Evolutionary conservation across 176 grass and related monocot species (phyloP), one percentile per base, ranked within the genome.

Genomic region (Saccharum officinarum): DNA sequence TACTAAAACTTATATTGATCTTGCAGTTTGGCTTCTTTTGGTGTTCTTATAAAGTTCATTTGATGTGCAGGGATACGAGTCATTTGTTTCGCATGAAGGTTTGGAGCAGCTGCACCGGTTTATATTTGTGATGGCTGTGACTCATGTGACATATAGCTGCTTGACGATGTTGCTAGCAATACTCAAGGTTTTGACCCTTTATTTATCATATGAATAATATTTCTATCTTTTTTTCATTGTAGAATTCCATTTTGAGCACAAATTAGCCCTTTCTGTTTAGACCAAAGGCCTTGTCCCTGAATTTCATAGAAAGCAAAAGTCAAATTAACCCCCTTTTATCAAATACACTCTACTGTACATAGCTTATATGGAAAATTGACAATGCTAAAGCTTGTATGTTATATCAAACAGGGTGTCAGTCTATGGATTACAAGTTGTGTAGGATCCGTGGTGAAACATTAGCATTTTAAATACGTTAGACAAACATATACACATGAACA

Each of bases 51-150:
- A 30, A 79, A 82, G 4, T 63, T 87, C 6, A 16, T 71, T 80
- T 93, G 2, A 49, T 85, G 69, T 41, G 76, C 91, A 98, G 96
- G 97, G 93, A 70, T 79, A 87, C 2, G 97, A 95, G 59, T 92
- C 97, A 52, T 98, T 98, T 66, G 97, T 98, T 76, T 95, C 97
- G 0, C 92, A 98, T 68, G 93, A 95, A 79, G 97, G 97, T 83
- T 71, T 98, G 72, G 97, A 98, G 75, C 97, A 98, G 76, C 91
- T 95, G 50, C 97, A 98, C 44, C 90, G 90, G 67, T 98, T 98
- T 83, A 95, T 98, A 90, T 98, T 98, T 77, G 93, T 98, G 54
- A 98, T 98, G 97, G 97, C 93, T 59, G 89, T 98, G 67, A 98
- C 93, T 47, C 97, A 98, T 79, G 97, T 98, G 28, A 89, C 88